Evolutionary conservation across 805 yeast species (phyloP).

Genomic region (Candida berthetii): DNA sequence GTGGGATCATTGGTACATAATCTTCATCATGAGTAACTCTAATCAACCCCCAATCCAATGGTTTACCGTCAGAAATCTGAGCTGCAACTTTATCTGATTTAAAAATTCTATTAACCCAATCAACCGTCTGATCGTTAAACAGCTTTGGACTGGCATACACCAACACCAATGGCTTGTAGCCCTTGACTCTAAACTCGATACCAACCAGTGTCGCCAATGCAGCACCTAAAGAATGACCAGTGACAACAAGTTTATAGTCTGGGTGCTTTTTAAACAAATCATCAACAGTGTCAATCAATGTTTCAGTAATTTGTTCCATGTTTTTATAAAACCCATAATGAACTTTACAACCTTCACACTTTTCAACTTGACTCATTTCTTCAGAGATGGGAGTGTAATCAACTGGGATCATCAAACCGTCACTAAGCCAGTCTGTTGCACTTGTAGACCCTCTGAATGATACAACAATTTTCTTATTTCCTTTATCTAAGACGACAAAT

Average conservation of each 20-base stretch:
- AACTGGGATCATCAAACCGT: slow-evolving; percentile 34
- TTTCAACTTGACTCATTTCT: slow-evolving; percentile 3
- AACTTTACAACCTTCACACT: slow-evolving; percentile 48
- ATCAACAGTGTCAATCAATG: slow-evolving; percentile 22
- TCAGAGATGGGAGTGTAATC: slow-evolving; percentile 11
- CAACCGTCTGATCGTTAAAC: slow-evolving; percentile 45
- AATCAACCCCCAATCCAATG: slow-evolving; percentile 31
- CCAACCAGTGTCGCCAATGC: slow-evolving; percentile 63
- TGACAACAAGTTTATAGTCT: slow-evolving; percentile 42
- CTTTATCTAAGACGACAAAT: slow-evolving; percentile 44
- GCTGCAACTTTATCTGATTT: slow-evolving; percentile 25
- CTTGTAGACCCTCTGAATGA: slow-evolving; percentile 64
- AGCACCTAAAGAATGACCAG: slow-evolving; percentile 78
- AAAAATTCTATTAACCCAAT: slow-evolving; percentile 50
- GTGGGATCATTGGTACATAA: slow-evolving; percentile 55
- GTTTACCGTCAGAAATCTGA: slow-evolving; percentile 8
- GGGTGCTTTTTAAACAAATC: slow-evolving; percentile 32
- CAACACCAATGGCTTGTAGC: slow-evolving; percentile 45
- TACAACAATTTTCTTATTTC: slow-evolving; percentile 38
- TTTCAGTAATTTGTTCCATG: slow-evolving; percentile 32
- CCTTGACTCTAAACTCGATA: slow-evolving; percentile 52
- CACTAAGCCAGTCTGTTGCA: slow-evolving; percentile 60
- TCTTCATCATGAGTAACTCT: slow-evolving; percentile 56
- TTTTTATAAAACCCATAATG: slow-evolving; percentile 62
- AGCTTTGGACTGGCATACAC: slow-evolving; percentile 64